Evolutionary conservation across 371 early-diverging fungal genomes (phyloP), one percentile per base, ranked within the genome.

Genomic region (Mucor plumbeus): DNA sequence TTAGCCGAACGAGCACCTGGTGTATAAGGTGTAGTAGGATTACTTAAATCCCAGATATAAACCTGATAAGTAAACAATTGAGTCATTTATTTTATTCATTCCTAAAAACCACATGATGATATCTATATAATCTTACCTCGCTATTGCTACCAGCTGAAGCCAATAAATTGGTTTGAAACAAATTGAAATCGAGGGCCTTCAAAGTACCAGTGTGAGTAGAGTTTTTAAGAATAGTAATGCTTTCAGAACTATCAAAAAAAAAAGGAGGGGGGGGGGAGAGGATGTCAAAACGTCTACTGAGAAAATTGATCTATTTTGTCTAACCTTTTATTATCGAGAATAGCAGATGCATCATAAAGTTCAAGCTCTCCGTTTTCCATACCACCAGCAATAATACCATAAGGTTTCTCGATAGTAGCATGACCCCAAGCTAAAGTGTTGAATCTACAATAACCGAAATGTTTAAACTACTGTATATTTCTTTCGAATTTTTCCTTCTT

Each of bases 1-100:
- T 91, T 91, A 70, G 85, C 78, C 2, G 96, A 94, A 38, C 90
- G 86, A 31, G 91, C 71, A 17, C 97, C 98, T 36, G 98, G 97
- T 15, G 91, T 85, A 72, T 94, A 95, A 34, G 97, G 96, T 68
- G 90, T 91, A 60, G 86, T 83, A 50, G 94, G 92, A 75, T 91
- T 92, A 34, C 83, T 87, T 43, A 97, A 79, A 79, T 99, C 97
- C 99, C 99, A 99, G 64, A 96, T 91, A 69, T 90, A 96, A 19
- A 70, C 95, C 65, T 65, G 6, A 5, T 19, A 26, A 13, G n/a
- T 59, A 47, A 36, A 61, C n/a, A 61, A 50, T 11, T 21, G 38
- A 44, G 34, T 43, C 48, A 47, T 43, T 15, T 5, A 13, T 14
- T 5, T 19, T 26, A 3, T 5, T 26, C 21, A 11, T 50, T 7